Base-by-base conservation (phyloP, 2,329 filamentous ascomycete species). In the Cercospora sp. region DNA sequence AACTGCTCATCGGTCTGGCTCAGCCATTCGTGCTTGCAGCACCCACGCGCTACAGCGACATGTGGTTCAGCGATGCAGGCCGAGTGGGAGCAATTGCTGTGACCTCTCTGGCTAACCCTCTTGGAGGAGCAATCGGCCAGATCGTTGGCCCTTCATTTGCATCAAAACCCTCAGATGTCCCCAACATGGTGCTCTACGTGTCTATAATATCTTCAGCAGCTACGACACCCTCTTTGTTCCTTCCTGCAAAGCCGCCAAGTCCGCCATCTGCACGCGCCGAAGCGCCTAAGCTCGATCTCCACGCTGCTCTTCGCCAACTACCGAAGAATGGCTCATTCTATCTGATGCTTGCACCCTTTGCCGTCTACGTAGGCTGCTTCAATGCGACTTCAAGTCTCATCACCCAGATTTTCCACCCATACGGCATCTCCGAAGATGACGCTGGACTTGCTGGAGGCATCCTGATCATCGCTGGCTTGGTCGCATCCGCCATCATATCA, bases 11-110 rank as follows among this genome's bases (percentile, higher is more conserved):
- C 63, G 95, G 94, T 0, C 85, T 97, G 45, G 89, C 93, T 0
- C 95, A 99, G 78, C 94, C 95, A 0, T 98, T 98, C 78, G 92
- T 97, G 12, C 87, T 98, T 9, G 89, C 91, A 6, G 93, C 94
- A 0, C 94, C 95, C 0, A 94, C 95, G 0, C 85, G 92, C 69
- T 99, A 97, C 80, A 95, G 92, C 64, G 94, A 97, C 78, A 83
- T 97, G 68, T 98, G 95, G 95, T 98, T 98, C 81, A 94, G 92
- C 1, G 89, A 91, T 74, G 83, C 84, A 10, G 94, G 94, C 7
- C 88, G 95, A 64, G 91, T 97, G 12, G 90, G 91, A 64, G 94
- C 94, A 18, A 98, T 94, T 0, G 95, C 94, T 0, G 76, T 97
- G 40, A 90, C 90, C 23, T 94, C 89, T 68, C 81, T 98, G 67